Base-by-base conservation (phyloP, 2,329 filamentous ascomycete species). In the Amesomyces nigricolor region DNA sequence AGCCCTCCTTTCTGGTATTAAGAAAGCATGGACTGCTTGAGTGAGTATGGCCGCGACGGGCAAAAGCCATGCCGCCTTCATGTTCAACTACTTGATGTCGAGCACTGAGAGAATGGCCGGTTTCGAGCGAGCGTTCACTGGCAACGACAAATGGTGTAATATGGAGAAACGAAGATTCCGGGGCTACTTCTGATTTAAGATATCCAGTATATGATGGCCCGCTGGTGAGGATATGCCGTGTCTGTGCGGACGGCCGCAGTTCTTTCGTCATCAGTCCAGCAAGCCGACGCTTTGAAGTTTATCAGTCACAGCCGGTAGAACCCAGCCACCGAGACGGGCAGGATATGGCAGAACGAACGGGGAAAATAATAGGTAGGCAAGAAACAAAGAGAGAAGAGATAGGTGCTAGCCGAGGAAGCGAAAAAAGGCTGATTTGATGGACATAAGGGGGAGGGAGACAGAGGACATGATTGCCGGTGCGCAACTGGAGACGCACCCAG, bases 61-160 rank as follows among this genome's bases (percentile, higher is more conserved):
- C 32, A 71, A 53, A 46, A 69, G 43, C 54, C 62, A 64, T 48
- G 62, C 58, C 4, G 64, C 60, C 62, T 67, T 76, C 75, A 77
- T 77, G 30, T 16, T 68, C 39, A 35, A 9, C 11, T 35, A 13
- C 32, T 35, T 13, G 32, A 7, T 35, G 32, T 35, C 11, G 32
- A 10, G 8, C 32, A 35, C 32, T 7, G 32, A 35, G 32, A 11
- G 32, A 35, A 13, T 35, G 7, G 32, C 32, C 3, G 4, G 11
- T 35, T 9, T 35, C 32, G 45, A 51, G 43, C 35, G 45, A 50
- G 50, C 11, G 53, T 56, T 42, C 43, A 13, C 14, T 19, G 16
- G 17, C 49, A 40, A 40, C 42, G 38, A 40, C 32, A 29, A n/a
- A 26, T 1, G 40, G 49, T 40, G 39, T 3, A 32, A 29, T 22